These are phyloP conservation scores for Glonium stellatum DNA, from an alignment of 495 filamentous ascomycete species.

Conservation along the genomic window DNA sequence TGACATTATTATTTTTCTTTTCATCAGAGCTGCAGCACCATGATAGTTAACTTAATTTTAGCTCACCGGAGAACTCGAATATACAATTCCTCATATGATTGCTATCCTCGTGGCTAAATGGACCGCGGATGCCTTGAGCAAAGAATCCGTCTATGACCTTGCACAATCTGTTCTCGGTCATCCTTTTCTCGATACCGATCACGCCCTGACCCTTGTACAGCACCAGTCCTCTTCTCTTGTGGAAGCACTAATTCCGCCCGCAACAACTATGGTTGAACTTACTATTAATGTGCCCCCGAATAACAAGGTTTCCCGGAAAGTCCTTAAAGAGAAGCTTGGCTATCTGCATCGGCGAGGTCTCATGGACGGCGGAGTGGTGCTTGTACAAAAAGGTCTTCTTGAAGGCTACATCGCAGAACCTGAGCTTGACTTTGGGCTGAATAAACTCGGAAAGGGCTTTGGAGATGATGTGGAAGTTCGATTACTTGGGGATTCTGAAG, in stretches of 20 bases:
- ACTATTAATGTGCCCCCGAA: conserved; percentile 40
- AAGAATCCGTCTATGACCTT: conserved; percentile 48
- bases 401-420: conserved; percentile 48
- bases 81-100: conserved; percentile 51
- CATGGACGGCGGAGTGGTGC: conserved; percentile 48
- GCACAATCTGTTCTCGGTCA: conserved; percentile 49
- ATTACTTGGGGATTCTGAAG: conserved; percentile 34
- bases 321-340: conserved; percentile 40
- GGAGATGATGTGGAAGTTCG: conserved; percentile 34
- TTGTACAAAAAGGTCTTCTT: conserved; percentile 40
- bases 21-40: neutral
- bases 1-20: neutral
- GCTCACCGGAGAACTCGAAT: conserved; percentile 34
- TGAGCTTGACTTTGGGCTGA: conserved; percentile 46
- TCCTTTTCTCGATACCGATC: conserved; percentile 48
- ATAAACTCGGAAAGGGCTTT: conserved; percentile 13
- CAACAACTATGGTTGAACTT: conserved; percentile 47
- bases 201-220: conserved; percentile 39
- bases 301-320: conserved; percentile 37
- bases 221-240: conserved; percentile 31
- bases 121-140: conserved; percentile 45
- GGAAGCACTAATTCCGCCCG: conserved; percentile 43
- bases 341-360: conserved; percentile 44
- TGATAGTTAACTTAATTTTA: neutral
- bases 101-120: conserved; percentile 52